Percentiles rank a stretch among this genome's conserved stretches.
These are phyloP conservation scores for Aspergillus vadensis DNA, from an alignment of 2,329 filamentous ascomycete genomes.

Conservation along the genomic window DNA sequence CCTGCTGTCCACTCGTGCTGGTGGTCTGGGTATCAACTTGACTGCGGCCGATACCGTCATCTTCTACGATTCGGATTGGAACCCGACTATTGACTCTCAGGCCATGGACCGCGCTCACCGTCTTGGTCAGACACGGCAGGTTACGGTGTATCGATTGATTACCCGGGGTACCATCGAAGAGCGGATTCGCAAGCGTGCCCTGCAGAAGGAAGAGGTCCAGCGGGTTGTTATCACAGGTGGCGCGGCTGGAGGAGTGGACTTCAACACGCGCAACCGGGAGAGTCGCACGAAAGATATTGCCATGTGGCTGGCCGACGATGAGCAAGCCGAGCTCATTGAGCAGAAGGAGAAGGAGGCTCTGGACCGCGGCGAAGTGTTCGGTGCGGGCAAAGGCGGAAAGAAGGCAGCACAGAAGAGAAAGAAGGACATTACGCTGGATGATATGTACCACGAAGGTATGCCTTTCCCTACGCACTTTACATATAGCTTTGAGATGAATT, in stretches of 20 bases:
- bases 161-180: slow-evolving; percentile 97
- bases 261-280: slow-evolving; percentile 87
- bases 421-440: slow-evolving; percentile 72
- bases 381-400: slow-evolving; percentile 60
- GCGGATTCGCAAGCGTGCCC: slow-evolving; percentile 90
- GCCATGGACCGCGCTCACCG: slow-evolving; percentile 99
- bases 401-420: slow-evolving; percentile 63
- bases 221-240: slow-evolving; percentile 94
- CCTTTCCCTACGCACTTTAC: slow-evolving; percentile 18
- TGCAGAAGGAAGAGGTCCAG: slow-evolving; percentile 98
- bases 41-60: slow-evolving; percentile 97
- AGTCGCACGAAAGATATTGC: slow-evolving; percentile 98
- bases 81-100: slow-evolving; percentile 96
- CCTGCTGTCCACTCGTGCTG: slow-evolving; percentile 89
- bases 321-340: slow-evolving; percentile 92
- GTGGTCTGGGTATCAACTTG: slow-evolving; percentile 96
- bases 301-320: slow-evolving; percentile 97
- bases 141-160: slow-evolving; percentile 96
- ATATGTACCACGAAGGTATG: slow-evolving; percentile 99
- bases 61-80: slow-evolving; percentile 99
- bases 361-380: slow-evolving; percentile 65
- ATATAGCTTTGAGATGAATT: slow-evolving; percentile 11
- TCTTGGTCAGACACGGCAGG: slow-evolving; percentile 91
- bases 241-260: slow-evolving; percentile 81
- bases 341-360: slow-evolving; percentile 85